Percentiles rank a stretch among this genome's conserved stretches.
Conservation (phyloP, 306 rosid genomes). For the Calophaca sinica region DNA sequence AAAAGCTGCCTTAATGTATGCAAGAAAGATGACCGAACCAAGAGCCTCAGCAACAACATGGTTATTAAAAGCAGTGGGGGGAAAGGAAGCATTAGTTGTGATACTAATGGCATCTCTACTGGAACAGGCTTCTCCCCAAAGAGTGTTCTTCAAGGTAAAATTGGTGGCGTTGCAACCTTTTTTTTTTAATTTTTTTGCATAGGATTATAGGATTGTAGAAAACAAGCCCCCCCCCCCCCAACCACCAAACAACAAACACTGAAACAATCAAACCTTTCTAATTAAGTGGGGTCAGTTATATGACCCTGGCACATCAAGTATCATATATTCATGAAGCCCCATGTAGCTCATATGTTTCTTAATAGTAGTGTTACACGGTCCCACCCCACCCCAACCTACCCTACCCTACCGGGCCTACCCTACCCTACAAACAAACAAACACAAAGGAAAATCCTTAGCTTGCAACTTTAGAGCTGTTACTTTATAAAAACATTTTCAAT, state of each 20-base stretch:
- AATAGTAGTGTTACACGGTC: not conserved
- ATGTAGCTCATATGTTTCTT: not conserved
- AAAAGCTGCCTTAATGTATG: slow-evolving; percentile 4
- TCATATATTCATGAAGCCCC: not conserved
- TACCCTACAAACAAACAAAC: too few species aligned
- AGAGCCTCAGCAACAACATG: slow-evolving; percentile 29
- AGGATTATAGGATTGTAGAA: not conserved
- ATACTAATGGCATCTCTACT: slow-evolving; percentile 43
- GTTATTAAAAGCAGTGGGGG: slow-evolving; percentile 39
- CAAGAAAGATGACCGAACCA: slow-evolving; percentile 46
- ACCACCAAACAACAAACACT: not conserved
- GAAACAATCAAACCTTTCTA: slow-evolving; percentile 2
- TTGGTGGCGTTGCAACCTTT: slow-evolving; percentile 18
- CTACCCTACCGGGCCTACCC: too few species aligned
- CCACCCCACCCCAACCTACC: too few species aligned
- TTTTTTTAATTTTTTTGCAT: not conserved
- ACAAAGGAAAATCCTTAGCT: too few species aligned
- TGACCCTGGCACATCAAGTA: not conserved
- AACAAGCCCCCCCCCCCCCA: not conserved
- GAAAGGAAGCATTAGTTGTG: slow-evolving; percentile 43
- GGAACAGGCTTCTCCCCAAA: slow-evolving; percentile 75
- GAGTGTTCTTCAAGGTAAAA: slow-evolving; percentile 80
- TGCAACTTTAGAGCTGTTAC: too few species aligned
- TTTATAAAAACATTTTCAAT: too few species aligned
- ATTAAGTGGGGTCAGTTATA: slow-evolving; percentile 1